A percentile compares a stretch with the other conserved stretches of the same genome.
Conservation (phyloP, 192 early-diverging fungal genomes). For the Glomus cerebriforme region DNA sequence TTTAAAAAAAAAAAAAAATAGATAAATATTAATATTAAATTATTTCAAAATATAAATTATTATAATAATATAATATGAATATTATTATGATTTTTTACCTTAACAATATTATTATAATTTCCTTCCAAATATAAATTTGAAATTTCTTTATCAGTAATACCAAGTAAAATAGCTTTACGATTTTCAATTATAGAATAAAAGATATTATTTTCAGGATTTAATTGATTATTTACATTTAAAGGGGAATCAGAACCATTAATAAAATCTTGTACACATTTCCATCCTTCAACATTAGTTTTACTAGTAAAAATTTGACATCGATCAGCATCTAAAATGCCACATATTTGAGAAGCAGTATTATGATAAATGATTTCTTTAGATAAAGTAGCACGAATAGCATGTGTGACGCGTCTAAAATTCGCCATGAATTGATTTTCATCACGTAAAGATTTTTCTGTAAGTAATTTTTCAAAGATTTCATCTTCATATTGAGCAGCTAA, state of each 20-base stretch:
- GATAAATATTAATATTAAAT: too few relatives aligned
- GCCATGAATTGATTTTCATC: slow-evolving; percentile 20
- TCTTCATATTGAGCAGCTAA: slow-evolving; percentile 18
- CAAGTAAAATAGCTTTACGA: neutral
- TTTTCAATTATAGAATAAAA: neutral
- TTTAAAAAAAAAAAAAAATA: too few relatives aligned
- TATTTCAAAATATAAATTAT: too few relatives aligned
- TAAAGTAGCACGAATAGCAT: slow-evolving; percentile 20
- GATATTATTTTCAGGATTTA: neutral
- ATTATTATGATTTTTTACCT: neutral
- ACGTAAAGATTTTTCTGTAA: neutral
- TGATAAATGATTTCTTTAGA: slow-evolving; percentile 15
- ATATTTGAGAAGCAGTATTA: slow-evolving; percentile 17
- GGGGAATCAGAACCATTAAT: too few relatives aligned
- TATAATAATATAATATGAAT: neutral
- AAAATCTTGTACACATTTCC: slow-evolving; percentile 10
- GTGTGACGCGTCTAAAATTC: slow-evolving; percentile 17
- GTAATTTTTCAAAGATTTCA: neutral
- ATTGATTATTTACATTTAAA: neutral
- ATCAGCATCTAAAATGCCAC: slow-evolving; percentile 9
- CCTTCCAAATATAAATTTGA: slow-evolving; percentile 11
- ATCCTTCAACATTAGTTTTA: neutral
- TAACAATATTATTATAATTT: neutral
- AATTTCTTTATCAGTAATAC: neutral
- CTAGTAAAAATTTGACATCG: slow-evolving; percentile 17